phyloP scores from a whole-genome alignment of 345 rosid species.

The Aquilaria yunnanensis region DNA sequence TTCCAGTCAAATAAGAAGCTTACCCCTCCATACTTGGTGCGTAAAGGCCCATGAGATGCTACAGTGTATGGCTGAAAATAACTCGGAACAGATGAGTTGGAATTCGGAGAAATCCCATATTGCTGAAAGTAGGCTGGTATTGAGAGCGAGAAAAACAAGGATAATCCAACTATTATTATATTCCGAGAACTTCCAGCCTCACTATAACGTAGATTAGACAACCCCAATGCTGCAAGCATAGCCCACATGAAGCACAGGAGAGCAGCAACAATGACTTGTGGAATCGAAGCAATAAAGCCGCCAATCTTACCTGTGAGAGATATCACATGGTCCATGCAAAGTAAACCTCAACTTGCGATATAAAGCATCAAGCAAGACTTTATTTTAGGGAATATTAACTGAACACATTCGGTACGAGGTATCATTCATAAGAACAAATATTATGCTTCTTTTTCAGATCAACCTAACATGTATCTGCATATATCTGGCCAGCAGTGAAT shows the following conservation, averaged over 20 bases:
- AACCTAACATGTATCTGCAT: too few species aligned
- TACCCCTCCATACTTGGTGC: constrained; percentile 71
- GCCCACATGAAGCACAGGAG: constrained; percentile 99
- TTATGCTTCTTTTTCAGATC: too few species aligned
- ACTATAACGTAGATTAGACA: constrained; percentile 91
- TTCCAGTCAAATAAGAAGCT: constrained; percentile 6
- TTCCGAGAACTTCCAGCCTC: constrained; percentile 99
- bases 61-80: constrained; percentile 85
- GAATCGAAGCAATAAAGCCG: constrained; percentile 93
- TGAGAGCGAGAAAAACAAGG: constrained; percentile 81
- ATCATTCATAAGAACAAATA: neutral
- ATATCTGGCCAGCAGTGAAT: too few species aligned
- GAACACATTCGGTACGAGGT: too few species aligned
- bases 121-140: constrained; percentile 96
- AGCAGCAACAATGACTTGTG: constrained; percentile 95
- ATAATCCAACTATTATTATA: constrained; percentile 85
- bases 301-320: constrained; percentile 78
- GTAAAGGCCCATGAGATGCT: constrained; percentile 90
- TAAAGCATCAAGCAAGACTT: too few species aligned
- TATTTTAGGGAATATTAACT: too few species aligned
- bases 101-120: constrained; percentile 71
- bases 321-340: constrained; percentile 4
- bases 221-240: constrained; percentile 86
- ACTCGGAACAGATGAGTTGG: constrained; percentile 74
- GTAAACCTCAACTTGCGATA: too few species aligned